phyloP scores from a whole-genome alignment of 306 rosid species.

The Benincasa hispida region DNA sequence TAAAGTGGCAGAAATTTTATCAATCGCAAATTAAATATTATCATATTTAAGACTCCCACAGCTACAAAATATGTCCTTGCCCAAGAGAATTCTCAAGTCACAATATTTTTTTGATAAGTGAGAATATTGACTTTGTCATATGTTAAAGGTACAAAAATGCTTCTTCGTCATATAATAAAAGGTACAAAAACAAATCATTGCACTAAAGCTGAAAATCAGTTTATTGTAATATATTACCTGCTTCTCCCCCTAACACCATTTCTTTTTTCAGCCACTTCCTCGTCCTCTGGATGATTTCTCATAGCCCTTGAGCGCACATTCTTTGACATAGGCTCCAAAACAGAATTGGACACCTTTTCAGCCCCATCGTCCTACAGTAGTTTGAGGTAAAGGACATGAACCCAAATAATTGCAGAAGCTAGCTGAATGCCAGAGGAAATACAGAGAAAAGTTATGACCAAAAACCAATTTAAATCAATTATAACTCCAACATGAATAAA shows the following conservation, averaged over 20 bases:
- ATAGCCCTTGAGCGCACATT: constrained; percentile 27
- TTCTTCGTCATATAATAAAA: neutral
- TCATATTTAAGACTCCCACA: neutral
- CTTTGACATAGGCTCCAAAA: constrained; percentile 39
- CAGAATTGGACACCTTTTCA: constrained; percentile 45
- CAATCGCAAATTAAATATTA: neutral
- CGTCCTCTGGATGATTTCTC: constrained; percentile 33
- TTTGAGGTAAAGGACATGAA: constrained; percentile 99
- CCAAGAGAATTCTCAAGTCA: neutral
- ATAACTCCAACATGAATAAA: constrained; percentile 58
- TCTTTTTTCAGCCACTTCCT: constrained; percentile 40
- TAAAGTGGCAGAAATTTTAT: neutral
- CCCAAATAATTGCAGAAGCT: constrained; percentile 99
- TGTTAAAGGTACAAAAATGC: neutral
- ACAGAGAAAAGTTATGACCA: constrained; percentile 74
- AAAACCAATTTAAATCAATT: constrained; percentile 38
- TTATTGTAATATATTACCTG: constrained; percentile 30
- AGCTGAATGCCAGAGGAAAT: constrained; percentile 91
- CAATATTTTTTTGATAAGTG: neutral
- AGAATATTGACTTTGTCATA: neutral
- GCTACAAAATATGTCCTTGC: neutral
- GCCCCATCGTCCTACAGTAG: constrained; percentile 99
- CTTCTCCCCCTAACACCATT: constrained; percentile 58
- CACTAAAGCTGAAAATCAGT: constrained; percentile 1
- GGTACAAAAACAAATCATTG: neutral